phyloP scores from a whole-genome alignment of 106 monocot species.

The Platanthera zijinensis region DNA sequence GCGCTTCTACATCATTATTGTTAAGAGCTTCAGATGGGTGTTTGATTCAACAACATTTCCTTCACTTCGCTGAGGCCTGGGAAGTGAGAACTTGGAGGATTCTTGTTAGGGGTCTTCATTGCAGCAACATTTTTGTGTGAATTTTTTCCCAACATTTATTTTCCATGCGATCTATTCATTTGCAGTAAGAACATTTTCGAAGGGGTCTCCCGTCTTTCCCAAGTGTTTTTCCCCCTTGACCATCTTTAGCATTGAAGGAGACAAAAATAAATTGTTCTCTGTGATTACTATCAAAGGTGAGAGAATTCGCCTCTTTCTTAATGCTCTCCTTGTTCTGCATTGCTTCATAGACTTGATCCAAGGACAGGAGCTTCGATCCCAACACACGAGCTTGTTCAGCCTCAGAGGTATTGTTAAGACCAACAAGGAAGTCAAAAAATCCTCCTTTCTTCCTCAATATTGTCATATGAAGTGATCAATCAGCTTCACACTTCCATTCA shows the following conservation, averaged over 20 bases:
- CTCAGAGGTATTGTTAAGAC: not conserved
- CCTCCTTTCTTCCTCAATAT: not conserved
- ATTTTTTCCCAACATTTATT: not conserved
- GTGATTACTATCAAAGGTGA: not conserved
- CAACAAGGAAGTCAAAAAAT: conserved; percentile 3
- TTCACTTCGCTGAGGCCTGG: no score
- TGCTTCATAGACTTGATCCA: conserved; percentile 3
- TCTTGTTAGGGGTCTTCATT: no score
- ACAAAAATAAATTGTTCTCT: not conserved
- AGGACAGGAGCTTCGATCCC: not conserved
- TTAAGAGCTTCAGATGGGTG: no score
- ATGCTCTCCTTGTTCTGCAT: not conserved
- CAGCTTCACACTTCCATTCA: no score
- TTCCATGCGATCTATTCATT: not conserved
- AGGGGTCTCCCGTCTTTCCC: not conserved
- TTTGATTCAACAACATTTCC: no score
- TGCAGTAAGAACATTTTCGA: not conserved
- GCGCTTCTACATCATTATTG: no score
- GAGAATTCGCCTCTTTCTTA: not conserved
- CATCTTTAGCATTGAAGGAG: no score
- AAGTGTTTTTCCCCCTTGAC: not conserved
- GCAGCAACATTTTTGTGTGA: not conserved
- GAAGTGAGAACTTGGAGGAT: no score
- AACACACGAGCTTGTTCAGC: not conserved
- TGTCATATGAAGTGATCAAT: no score